phyloP scores from a whole-genome alignment of 2,329 filamentous ascomycete species.

The Sporothrix curviconia region DNA sequence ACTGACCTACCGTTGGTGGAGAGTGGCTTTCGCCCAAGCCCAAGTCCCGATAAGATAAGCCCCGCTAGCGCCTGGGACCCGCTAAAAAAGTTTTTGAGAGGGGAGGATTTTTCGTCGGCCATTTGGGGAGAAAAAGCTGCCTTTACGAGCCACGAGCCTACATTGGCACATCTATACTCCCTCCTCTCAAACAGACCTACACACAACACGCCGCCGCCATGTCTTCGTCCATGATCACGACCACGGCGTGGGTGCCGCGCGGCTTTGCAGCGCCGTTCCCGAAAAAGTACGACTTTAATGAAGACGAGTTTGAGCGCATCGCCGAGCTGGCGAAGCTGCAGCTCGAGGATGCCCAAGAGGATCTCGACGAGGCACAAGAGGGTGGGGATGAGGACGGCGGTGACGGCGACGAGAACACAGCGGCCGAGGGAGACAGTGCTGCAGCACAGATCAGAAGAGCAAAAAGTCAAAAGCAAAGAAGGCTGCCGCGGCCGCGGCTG shows the following conservation, averaged over 20 bases:
- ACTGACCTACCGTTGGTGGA: too few species aligned
- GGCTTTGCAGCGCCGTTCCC: slow-evolving; percentile 72
- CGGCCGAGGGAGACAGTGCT: slow-evolving; percentile 4
- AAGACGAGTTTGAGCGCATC: slow-evolving; percentile 69
- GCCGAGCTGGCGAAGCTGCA: slow-evolving; percentile 68
- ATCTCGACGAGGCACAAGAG: slow-evolving; percentile 63
- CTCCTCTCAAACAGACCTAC: neutral
- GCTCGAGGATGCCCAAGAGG: slow-evolving; percentile 86
- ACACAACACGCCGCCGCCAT: slow-evolving; percentile 1
- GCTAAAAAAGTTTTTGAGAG: slow-evolving; percentile 29
- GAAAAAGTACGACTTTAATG: slow-evolving; percentile 67
- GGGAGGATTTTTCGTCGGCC: slow-evolving; percentile 22
- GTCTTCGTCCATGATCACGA: slow-evolving; percentile 58
- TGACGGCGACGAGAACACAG: slow-evolving; percentile 16
- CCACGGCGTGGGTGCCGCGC: slow-evolving; percentile 68
- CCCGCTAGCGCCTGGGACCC: slow-evolving; percentile 23
- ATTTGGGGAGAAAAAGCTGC: too few species aligned
- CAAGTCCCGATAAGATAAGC: slow-evolving; percentile 35
- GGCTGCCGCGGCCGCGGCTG: slow-evolving; percentile 26
- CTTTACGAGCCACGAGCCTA: too few species aligned
- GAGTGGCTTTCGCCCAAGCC: too few species aligned
- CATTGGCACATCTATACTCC: neutral
- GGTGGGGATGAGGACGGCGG: slow-evolving; percentile 16
- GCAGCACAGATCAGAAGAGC: slow-evolving; percentile 21
- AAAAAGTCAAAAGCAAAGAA: slow-evolving; percentile 28